Base-by-base conservation (phyloP, 768 basidiomycete genomes). In the Collybiopsis luxurians region DNA sequence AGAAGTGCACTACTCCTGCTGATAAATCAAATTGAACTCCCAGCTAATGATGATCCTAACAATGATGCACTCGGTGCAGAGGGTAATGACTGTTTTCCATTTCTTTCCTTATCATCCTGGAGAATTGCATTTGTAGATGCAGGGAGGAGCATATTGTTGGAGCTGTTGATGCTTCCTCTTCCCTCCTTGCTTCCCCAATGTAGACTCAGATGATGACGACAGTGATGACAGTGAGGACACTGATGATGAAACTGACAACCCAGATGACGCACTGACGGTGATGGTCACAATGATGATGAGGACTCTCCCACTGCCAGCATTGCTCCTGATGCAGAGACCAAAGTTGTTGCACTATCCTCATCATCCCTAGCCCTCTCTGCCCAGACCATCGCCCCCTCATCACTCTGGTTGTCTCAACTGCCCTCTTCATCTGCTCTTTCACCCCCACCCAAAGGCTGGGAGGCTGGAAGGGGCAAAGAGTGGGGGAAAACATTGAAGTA, bases 401-500 rank as follows among this genome's bases (percentile, higher is more conserved):
- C 2, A 79, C 75, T 17, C 85, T 76, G 1, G 78, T 64, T 9
- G 77, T 69, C 54, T 80, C 81, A 55, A 80, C 80, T 4, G 77
- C 74, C 5, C 66, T 68, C 17, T 64, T 74, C 63, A 66, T 83
- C 65, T 89, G 81, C 82, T 63, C 62, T 12, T 73, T 74, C 9
- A 84, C 81, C 27, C 85, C 80, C 49, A 78, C 76, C 85, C 85
- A 88, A 67, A 82, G 3, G 75, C 73, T 7, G 42, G 24, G 21
- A 45, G 21, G 10, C 39, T 54, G 19, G 21, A 79, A 12, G 54
- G 80, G n/a, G 79, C 64, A 64, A 86, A 85, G 34, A 76, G 2
- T 86, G 87, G 7, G 88, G 77, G 53, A 86, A 71, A 63, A 89
- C 75, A 64, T 84, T 88, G 75, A 82, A 84, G 69, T 84, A 84